Evolutionary conservation across 2,329 filamentous ascomycete genomes (phyloP).

Genomic region (Botrytis medusae): DNA sequence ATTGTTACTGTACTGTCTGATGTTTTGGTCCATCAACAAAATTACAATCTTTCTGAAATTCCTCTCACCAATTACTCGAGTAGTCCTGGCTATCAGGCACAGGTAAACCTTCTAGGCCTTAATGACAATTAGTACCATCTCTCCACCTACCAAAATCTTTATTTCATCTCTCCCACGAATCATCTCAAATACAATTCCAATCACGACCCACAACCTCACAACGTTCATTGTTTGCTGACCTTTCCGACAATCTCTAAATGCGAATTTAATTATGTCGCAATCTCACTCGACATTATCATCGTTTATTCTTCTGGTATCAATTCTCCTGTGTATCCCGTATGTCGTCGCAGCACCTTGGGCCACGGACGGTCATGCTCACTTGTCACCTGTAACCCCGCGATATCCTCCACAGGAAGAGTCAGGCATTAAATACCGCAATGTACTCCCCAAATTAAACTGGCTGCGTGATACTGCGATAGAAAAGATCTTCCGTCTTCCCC

Average conservation of each 20-base stretch:
- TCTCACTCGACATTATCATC: conserved; percentile 15
- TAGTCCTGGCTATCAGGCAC: not conserved
- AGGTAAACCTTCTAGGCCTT: not conserved
- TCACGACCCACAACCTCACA: not conserved
- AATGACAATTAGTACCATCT: not conserved
- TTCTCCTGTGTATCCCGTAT: conserved; percentile 25
- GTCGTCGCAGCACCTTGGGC: conserved; percentile 31
- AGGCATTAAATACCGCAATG: conserved; percentile 25
- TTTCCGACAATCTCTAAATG: conserved; percentile 84
- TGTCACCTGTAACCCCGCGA: conserved; percentile 21
- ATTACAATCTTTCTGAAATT: not conserved
- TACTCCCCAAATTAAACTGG: conserved; percentile 52
- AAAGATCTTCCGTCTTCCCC: conserved; percentile 48
- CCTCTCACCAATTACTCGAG: not conserved
- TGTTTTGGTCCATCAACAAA: not conserved
- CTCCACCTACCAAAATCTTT: not conserved
- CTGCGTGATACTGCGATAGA: conserved; percentile 52
- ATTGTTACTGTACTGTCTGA: not conserved
- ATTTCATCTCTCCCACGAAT: not conserved
- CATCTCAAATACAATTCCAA: conserved; percentile 3
- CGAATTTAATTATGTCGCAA: conserved; percentile 95
- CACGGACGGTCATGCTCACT: conserved; percentile 23
- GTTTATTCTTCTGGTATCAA: conserved; percentile 20
- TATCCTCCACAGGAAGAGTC: conserved; percentile 21
- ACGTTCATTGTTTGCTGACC: not conserved